A percentile compares a stretch with the other conserved stretches of the same genome.
Conservation (phyloP, 805 yeast genomes). For the Alloascoidea africana region DNA sequence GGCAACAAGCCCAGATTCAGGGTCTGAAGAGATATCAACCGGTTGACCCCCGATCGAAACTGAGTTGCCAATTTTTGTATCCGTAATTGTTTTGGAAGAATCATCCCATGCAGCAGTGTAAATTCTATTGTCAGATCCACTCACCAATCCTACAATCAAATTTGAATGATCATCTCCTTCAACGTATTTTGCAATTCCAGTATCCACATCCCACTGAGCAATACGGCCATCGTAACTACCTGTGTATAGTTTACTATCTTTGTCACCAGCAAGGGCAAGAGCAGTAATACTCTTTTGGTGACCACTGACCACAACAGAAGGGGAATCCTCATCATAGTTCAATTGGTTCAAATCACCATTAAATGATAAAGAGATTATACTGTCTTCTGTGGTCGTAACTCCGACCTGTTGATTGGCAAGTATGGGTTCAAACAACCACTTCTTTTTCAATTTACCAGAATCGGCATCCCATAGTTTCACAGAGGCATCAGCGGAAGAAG, state of each 20-base stretch:
- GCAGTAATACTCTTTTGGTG: constrained; percentile 78
- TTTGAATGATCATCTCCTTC: constrained; percentile 42
- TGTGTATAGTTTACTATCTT: constrained; percentile 17
- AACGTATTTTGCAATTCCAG: constrained; percentile 21
- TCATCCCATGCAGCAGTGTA: constrained; percentile 87
- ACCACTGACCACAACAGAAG: constrained; percentile 37
- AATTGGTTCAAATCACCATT: constrained; percentile 61
- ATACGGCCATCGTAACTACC: constrained; percentile 81
- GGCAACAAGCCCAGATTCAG: constrained; percentile 19
- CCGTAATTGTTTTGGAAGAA: constrained; percentile 29
- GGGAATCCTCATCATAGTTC: constrained; percentile 20
- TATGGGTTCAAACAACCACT: constrained; percentile 33
- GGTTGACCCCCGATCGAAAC: constrained; percentile 33
- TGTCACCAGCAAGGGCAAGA: constrained; percentile 18
- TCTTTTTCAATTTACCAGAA: constrained; percentile 24
- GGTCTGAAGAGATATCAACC: constrained; percentile 23
- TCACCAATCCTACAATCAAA: constrained; percentile 41
- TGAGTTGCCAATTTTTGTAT: constrained; percentile 16
- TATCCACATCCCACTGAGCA: constrained; percentile 35
- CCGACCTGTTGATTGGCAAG: constrained; percentile 69
- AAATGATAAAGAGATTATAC: constrained; percentile 49
- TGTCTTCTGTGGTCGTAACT: constrained; percentile 46
- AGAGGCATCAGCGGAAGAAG: constrained; percentile 73
- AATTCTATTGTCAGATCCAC: constrained; percentile 15
- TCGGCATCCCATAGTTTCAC: constrained; percentile 51